Conservation (phyloP, 768 basidiomycete species). For the Galerina sulciceps region DNA sequence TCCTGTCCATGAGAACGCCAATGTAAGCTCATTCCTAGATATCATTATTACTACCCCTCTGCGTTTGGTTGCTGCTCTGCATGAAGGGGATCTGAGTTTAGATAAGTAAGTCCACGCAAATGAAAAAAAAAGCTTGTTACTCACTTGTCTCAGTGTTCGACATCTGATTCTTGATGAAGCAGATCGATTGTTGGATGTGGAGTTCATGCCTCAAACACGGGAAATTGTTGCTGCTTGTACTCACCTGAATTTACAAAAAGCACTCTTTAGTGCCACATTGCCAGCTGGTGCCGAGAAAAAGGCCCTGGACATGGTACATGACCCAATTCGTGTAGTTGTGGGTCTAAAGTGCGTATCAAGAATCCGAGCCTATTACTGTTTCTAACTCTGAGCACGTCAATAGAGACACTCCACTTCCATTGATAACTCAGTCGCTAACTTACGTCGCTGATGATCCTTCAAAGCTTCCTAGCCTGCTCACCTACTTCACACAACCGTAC, state of each 20-base stretch:
- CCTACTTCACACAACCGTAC: slow-evolving; percentile 80
- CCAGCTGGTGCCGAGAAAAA: slow-evolving; percentile 87
- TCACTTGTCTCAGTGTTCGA: slow-evolving; percentile 62
- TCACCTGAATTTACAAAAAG: slow-evolving; percentile 73
- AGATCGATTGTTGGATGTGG: slow-evolving; percentile 86
- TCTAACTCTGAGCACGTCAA: not conserved
- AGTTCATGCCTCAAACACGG: slow-evolving; percentile 87
- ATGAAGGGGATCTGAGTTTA: slow-evolving; percentile 66
- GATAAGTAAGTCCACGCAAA: slow-evolving; percentile 59
- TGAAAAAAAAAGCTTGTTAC: not conserved
- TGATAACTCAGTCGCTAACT: slow-evolving; percentile 86
- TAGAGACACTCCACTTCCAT: slow-evolving; percentile 92
- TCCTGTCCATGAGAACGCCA: not conserved
- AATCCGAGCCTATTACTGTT: not conserved
- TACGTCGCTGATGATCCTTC: slow-evolving; percentile 94
- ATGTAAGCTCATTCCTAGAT: slow-evolving; percentile 50
- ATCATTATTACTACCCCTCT: slow-evolving; percentile 93
- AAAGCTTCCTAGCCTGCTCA: slow-evolving; percentile 88
- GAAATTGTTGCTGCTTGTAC: slow-evolving; percentile 85
- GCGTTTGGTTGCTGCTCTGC: slow-evolving; percentile 81
- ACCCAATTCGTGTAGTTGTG: slow-evolving; percentile 94
- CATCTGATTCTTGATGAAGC: slow-evolving; percentile 91
- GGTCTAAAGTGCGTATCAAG: slow-evolving; percentile 80
- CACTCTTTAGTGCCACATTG: slow-evolving; percentile 93
- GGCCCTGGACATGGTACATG: slow-evolving; percentile 81